Conservation (phyloP, 768 basidiomycete species). For the Serendipita sp. region DNA sequence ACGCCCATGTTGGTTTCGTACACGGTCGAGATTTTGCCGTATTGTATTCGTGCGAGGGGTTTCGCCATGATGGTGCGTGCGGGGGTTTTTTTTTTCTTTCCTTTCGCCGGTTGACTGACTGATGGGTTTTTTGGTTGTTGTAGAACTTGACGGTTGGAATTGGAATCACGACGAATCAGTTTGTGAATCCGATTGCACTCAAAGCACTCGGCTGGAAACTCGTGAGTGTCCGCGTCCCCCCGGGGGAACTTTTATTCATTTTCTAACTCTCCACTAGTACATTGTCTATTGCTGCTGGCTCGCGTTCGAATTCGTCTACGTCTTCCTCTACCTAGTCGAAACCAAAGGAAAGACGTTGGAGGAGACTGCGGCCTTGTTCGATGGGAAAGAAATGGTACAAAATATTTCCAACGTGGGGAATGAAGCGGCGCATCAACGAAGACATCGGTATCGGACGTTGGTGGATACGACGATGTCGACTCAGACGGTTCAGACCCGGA, state of each 20-base stretch:
- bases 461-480: neutral
- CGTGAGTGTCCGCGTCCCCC: slow-evolving; percentile 18
- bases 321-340: slow-evolving; percentile 40
- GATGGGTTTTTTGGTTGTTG: no score
- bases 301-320: slow-evolving; percentile 41
- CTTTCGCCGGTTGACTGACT: no score
- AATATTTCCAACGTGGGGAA: slow-evolving; percentile 31
- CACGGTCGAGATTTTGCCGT: slow-evolving; percentile 66
- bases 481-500: no score
- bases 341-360: slow-evolving; percentile 45
- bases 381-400: slow-evolving; percentile 33
- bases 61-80: slow-evolving; percentile 65
- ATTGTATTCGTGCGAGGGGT: slow-evolving; percentile 62
- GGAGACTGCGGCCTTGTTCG: slow-evolving; percentile 58
- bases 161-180: slow-evolving; percentile 62
- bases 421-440: slow-evolving; percentile 27
- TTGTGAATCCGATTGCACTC: slow-evolving; percentile 64
- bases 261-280: slow-evolving; percentile 19
- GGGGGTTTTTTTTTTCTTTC: no score
- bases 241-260: neutral
- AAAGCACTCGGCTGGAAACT: slow-evolving; percentile 29
- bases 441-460: neutral
- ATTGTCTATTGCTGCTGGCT: slow-evolving; percentile 51
- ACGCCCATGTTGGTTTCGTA: slow-evolving; percentile 55
- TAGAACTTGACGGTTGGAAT: slow-evolving; percentile 49